A percentile compares a stretch with the other conserved stretches of the same genome.
phyloP scores from a whole-genome alignment of 106 monocot genomes.

The Xerophyta viscosa region DNA sequence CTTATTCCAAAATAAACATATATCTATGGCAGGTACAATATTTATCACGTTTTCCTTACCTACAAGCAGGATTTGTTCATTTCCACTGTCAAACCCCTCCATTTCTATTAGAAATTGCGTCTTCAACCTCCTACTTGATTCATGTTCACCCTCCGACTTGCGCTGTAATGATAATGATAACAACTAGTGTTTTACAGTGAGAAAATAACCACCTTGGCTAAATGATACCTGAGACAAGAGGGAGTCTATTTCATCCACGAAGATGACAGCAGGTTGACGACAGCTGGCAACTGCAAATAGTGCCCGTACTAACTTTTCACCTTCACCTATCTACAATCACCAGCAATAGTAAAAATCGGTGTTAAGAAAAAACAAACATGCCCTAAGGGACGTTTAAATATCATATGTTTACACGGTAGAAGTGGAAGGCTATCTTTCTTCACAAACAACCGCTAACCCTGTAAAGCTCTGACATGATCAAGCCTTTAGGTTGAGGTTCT shows the following conservation, averaged over 20 bases:
- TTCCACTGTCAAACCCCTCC: conserved; percentile 94
- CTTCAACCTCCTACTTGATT: conserved; percentile 89
- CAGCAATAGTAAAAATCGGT: background rate
- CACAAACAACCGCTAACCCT: too few species aligned
- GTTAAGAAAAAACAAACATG: background rate
- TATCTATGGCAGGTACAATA: too few species aligned
- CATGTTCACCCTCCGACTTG: conserved; percentile 97
- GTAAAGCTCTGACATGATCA: too few species aligned
- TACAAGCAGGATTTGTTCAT: conserved; percentile 90
- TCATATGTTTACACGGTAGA: too few species aligned
- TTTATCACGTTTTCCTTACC: conserved; percentile 35
- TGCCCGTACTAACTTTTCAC: conserved; percentile 91
- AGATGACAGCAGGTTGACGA: conserved; percentile 96
- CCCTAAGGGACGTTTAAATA: too few species aligned
- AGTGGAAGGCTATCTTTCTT: too few species aligned
- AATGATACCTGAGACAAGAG: conserved; percentile 79
- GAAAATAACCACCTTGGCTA: background rate
- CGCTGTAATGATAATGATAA: conserved; percentile 37
- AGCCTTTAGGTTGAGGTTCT: too few species aligned
- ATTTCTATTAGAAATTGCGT: conserved; percentile 99
- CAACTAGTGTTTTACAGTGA: background rate
- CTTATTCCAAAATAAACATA: too few species aligned
- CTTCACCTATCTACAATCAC: conserved; percentile 79
- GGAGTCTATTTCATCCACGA: conserved; percentile 97
- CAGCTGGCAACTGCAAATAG: conserved; percentile 97